A percentile compares a stretch with the other conserved stretches of the same genome.
Conservation (phyloP, 306 rosid species). For the Bauhinia variegata region DNA sequence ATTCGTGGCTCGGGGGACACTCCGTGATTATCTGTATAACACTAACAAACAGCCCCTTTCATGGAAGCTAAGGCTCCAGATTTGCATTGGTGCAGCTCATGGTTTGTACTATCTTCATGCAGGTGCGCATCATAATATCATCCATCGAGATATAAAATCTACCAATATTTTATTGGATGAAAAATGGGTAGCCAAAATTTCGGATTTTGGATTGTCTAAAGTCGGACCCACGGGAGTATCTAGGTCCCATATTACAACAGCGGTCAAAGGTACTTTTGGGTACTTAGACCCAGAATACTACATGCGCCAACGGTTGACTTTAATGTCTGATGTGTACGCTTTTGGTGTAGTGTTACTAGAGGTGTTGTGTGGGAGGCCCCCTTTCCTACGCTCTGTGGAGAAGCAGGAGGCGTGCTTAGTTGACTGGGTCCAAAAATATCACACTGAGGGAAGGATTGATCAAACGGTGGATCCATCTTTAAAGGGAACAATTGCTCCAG, state of each 20-base stretch:
- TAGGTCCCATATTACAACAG: neutral
- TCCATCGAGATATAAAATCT: constrained; percentile 47
- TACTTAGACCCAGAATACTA: constrained; percentile 11
- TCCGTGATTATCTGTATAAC: constrained; percentile 29
- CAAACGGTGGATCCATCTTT: constrained; percentile 31
- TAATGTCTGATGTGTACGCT: constrained; percentile 41
- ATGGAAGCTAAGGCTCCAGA: constrained; percentile 33
- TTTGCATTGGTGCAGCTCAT: constrained; percentile 19
- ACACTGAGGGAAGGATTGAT: neutral
- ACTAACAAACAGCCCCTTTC: constrained; percentile 2
- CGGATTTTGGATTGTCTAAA: constrained; percentile 16
- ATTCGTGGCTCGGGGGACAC: constrained; percentile 30
- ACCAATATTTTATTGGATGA: constrained; percentile 36
- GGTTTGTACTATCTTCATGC: constrained; percentile 39
- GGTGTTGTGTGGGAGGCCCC: constrained; percentile 24
- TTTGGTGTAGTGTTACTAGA: constrained; percentile 41
- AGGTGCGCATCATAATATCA: constrained; percentile 18
- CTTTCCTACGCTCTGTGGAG: neutral
- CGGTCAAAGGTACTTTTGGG: neutral
- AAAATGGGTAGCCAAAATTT: constrained; percentile 20
- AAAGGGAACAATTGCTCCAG: neutral
- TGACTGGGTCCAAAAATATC: constrained; percentile 9
- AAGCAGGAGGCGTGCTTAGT: constrained; percentile 9
- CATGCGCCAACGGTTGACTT: neutral
- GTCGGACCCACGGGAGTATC: constrained; percentile 14